Percentiles rank a stretch among this genome's conserved stretches.
phyloP scores from a whole-genome alignment of 495 filamentous ascomycete species.

The Acidomyces sp. region DNA sequence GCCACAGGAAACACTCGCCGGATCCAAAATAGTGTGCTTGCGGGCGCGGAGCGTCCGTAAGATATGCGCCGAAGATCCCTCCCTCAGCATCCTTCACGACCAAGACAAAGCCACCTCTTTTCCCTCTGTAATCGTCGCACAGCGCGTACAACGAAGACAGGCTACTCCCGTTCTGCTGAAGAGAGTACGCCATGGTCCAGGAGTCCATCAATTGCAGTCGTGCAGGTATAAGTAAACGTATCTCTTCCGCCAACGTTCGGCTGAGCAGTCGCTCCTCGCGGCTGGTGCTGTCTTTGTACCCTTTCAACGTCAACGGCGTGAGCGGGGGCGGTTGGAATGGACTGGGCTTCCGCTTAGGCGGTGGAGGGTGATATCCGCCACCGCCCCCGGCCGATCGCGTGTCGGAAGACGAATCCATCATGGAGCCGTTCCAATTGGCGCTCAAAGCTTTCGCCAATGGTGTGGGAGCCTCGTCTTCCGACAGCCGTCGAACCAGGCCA shows the following conservation, averaged over 20 bases:
- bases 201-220: slow-evolving; percentile 73
- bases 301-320: slow-evolving; percentile 27
- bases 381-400: no score
- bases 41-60: slow-evolving; percentile 73
- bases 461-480: slow-evolving; percentile 22
- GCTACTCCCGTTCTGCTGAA: slow-evolving; percentile 87
- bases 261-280: slow-evolving; percentile 40
- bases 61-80: slow-evolving; percentile 82
- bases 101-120: slow-evolving; percentile 72
- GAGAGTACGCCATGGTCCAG: slow-evolving; percentile 75
- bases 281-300: slow-evolving; percentile 24
- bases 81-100: slow-evolving; percentile 65
- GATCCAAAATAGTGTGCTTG: slow-evolving; percentile 82
- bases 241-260: slow-evolving; percentile 75
- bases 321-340: slow-evolving; percentile 38
- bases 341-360: slow-evolving; percentile 20
- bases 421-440: slow-evolving; percentile 19
- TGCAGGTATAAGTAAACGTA: slow-evolving; percentile 74
- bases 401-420: slow-evolving; percentile 18
- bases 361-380: slow-evolving; percentile 28
- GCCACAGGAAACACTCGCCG: slow-evolving; percentile 97
- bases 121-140: slow-evolving; percentile 48
- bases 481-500: slow-evolving; percentile 28
- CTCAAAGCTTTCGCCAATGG: slow-evolving; percentile 14
- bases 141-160: slow-evolving; percentile 76